Conservation (phyloP, 352 stramenopile species). For the Blastocystis sp. region DNA sequence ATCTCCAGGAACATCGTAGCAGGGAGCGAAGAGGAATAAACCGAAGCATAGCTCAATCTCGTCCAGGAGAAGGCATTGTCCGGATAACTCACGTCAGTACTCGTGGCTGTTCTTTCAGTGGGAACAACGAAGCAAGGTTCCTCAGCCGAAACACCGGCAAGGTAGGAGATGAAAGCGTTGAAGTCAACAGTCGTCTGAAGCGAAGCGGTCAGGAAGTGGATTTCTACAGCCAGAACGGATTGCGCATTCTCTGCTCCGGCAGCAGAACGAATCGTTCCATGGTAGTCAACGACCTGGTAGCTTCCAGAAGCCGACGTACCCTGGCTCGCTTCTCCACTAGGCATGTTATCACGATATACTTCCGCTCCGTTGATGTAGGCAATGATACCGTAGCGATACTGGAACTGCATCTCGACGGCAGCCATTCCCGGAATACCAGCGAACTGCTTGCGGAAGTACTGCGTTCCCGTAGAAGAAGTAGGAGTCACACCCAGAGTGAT, state of each 20-base stretch:
- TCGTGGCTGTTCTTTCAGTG: not conserved
- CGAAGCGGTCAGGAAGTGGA: not conserved
- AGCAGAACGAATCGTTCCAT: not conserved
- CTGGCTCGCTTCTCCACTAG: not conserved
- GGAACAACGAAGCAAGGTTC: not conserved
- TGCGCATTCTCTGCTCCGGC: not conserved
- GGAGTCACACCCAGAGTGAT: not conserved
- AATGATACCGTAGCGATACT: not conserved
- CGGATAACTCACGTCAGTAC: not conserved
- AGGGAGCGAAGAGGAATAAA: not conserved
- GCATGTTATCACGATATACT: constrained; percentile 16
- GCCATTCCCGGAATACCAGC: not conserved
- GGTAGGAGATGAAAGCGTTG: not conserved
- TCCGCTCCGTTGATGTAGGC: constrained; percentile 6
- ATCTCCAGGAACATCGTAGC: not conserved
- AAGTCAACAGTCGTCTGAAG: not conserved
- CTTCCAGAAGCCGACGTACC: not conserved
- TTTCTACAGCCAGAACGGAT: not conserved
- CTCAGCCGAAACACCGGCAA: not conserved
- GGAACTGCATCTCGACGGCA: not conserved
- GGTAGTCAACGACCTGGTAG: not conserved
- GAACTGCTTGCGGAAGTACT: constrained; percentile 29
- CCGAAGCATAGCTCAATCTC: not conserved
- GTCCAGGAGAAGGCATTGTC: not conserved
- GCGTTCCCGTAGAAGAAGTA: not conserved